These are phyloP conservation scores for Phytophthora brassicae DNA, from an alignment of 352 stramenopile genomes.

Conservation along the genomic window DNA sequence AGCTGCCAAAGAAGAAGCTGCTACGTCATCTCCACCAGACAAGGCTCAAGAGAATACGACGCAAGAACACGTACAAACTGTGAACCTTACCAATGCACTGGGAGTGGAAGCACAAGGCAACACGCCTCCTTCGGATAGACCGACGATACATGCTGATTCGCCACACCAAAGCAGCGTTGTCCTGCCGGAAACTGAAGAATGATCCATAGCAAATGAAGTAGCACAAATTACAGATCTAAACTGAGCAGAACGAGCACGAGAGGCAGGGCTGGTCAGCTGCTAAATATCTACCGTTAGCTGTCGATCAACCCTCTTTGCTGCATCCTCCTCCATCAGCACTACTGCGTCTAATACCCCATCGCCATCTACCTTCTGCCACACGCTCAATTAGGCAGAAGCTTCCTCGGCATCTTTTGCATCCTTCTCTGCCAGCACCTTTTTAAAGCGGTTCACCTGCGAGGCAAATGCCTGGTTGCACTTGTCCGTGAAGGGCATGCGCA, in stretches of 20 bases:
- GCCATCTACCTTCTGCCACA: background rate
- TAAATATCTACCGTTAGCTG: constrained; percentile 41
- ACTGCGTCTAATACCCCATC: constrained; percentile 26
- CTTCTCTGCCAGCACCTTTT: constrained; percentile 79
- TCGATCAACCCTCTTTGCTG: constrained; percentile 26
- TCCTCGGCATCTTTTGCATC: constrained; percentile 41
- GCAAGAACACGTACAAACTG: background rate
- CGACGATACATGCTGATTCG: background rate
- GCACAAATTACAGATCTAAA: constrained; percentile 1
- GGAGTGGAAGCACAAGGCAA: background rate
- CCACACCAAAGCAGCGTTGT: background rate
- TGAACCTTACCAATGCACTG: background rate
- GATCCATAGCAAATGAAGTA: background rate
- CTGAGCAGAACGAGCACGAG: background rate
- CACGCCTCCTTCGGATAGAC: background rate
- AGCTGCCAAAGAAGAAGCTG: background rate
- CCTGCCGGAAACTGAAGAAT: background rate
- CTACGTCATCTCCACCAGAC: background rate
- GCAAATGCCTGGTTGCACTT: constrained; percentile 88
- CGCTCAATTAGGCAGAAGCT: constrained; percentile 21
- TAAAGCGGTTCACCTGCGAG: constrained; percentile 81
- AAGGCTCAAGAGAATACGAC: background rate
- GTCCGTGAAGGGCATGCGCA: constrained; percentile 94
- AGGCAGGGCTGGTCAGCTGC: constrained; percentile 24
- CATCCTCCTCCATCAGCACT: constrained; percentile 18